Conservation (phyloP, 1,284 basidiomycete species). For the Paramarasmius palmivorus region DNA sequence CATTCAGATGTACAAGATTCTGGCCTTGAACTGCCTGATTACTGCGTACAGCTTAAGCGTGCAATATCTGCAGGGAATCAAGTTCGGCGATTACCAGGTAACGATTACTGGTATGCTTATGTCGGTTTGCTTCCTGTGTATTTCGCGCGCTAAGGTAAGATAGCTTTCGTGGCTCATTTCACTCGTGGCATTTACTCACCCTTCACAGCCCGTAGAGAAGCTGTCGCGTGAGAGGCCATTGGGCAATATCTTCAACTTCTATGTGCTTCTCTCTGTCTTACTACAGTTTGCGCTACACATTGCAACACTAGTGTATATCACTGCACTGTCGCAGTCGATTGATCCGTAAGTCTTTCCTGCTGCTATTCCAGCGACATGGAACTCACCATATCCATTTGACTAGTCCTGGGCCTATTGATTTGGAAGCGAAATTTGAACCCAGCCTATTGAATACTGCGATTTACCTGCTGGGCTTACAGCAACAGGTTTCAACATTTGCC, state of each 20-base stretch:
- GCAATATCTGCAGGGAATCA: slow-evolving; percentile 96
- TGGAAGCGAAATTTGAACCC: slow-evolving; percentile 94
- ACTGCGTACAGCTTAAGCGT: slow-evolving; percentile 95
- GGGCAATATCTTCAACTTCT: slow-evolving; percentile 94
- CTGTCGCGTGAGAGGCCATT: slow-evolving; percentile 88
- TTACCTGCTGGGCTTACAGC: slow-evolving; percentile 89
- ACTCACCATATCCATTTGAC: slow-evolving; percentile 9
- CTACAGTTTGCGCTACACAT: slow-evolving; percentile 94
- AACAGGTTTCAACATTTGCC: slow-evolving; percentile 95
- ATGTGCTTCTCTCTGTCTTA: slow-evolving; percentile 88
- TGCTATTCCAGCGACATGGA: slow-evolving; percentile 1
- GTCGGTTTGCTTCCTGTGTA: slow-evolving; percentile 96
- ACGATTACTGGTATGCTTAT: slow-evolving; percentile 94
- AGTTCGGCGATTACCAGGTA: slow-evolving; percentile 96
- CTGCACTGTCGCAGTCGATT: slow-evolving; percentile 71
- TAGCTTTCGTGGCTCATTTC: not conserved
- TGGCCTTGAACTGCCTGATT: slow-evolving; percentile 94
- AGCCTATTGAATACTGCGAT: slow-evolving; percentile 93
- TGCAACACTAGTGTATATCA: slow-evolving; percentile 87
- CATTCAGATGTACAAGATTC: slow-evolving; percentile 98
- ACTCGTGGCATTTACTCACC: not conserved
- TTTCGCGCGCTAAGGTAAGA: slow-evolving; percentile 90
- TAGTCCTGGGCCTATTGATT: slow-evolving; percentile 80
- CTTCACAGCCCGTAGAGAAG: slow-evolving; percentile 81
- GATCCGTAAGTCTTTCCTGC: slow-evolving; percentile 65